Evolutionary conservation across 176 grass and related monocot species (phyloP).

Genomic region (Olyra latifolia): DNA sequence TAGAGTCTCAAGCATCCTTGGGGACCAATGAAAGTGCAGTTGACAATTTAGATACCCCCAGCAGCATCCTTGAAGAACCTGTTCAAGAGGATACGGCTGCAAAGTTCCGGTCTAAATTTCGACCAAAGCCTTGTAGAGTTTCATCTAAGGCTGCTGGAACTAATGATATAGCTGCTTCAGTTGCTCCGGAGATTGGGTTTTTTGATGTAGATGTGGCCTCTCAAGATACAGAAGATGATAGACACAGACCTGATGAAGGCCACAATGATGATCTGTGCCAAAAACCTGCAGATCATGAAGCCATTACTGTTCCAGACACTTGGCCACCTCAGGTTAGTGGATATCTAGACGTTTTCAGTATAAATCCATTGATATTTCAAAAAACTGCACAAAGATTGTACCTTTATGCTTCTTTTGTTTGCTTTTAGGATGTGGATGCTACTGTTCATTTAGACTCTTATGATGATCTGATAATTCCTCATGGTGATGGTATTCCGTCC

Average conservation of each 20-base stretch:
- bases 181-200: neutral
- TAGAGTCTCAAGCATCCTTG: constrained; percentile 29
- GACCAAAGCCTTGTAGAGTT: neutral
- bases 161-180: neutral
- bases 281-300: constrained; percentile 11
- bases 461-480: constrained; percentile 9
- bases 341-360: neutral
- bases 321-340: constrained; percentile 14
- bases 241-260: neutral
- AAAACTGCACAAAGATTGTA: neutral
- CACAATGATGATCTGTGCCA: neutral
- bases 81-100: constrained; percentile 27
- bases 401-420: constrained; percentile 1
- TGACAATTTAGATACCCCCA: neutral
- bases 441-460: constrained; percentile 30
- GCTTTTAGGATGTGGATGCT: constrained; percentile 27
- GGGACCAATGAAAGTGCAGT: neutral
- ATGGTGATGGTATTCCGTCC: neutral
- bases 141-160: constrained; percentile 10
- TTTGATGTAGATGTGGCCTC: neutral
- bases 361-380: neutral
- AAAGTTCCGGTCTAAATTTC: constrained; percentile 9
- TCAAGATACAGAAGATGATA: constrained; percentile 12
- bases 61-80: constrained; percentile 6
- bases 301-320: neutral